Conservation (phyloP, 805 yeast species). For the Suhomyces prunicola region DNA sequence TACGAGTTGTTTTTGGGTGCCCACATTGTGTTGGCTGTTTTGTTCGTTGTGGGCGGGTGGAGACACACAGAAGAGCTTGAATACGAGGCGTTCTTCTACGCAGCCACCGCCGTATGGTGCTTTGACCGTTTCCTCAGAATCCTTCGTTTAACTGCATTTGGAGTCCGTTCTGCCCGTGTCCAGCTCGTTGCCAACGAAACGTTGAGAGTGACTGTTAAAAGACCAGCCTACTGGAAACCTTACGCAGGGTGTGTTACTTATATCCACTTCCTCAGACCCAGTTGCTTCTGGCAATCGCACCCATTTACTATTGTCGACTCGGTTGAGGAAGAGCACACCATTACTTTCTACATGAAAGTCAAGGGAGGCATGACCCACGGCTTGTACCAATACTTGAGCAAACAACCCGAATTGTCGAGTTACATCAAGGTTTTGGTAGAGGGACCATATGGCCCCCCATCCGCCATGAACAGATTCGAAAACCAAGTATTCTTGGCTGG, state of each 20-base stretch:
- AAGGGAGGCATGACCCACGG: slow-evolving; percentile 41
- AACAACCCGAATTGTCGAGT: slow-evolving; percentile 31
- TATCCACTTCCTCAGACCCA: slow-evolving; percentile 52
- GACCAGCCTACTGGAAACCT: slow-evolving; percentile 48
- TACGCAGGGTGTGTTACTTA: slow-evolving; percentile 57
- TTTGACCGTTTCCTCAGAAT: slow-evolving; percentile 36
- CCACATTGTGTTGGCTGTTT: slow-evolving; percentile 32
- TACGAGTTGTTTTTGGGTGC: slow-evolving; percentile 50
- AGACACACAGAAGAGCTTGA: slow-evolving; percentile 42
- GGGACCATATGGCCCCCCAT: slow-evolving; percentile 39
- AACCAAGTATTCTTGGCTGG: slow-evolving; percentile 30
- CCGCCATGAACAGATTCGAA: slow-evolving; percentile 30
- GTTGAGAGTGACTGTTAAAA: slow-evolving; percentile 44
- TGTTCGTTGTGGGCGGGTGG: slow-evolving; percentile 55
- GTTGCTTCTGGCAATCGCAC: slow-evolving; percentile 66
- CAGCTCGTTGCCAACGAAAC: slow-evolving; percentile 43
- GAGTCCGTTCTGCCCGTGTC: slow-evolving; percentile 36
- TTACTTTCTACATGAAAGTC: slow-evolving; percentile 26
- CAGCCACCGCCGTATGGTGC: slow-evolving; percentile 36
- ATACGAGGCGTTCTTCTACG: slow-evolving; percentile 21
- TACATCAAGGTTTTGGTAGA: slow-evolving; percentile 31
- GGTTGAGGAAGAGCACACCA: slow-evolving; percentile 25
- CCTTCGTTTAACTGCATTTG: slow-evolving; percentile 32
- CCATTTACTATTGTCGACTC: slow-evolving; percentile 62
- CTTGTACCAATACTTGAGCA: slow-evolving; percentile 29